Percentiles rank a stretch among this genome's conserved stretches.
Conservation (phyloP, 306 rosid genomes). For the Lupinus albus region DNA sequence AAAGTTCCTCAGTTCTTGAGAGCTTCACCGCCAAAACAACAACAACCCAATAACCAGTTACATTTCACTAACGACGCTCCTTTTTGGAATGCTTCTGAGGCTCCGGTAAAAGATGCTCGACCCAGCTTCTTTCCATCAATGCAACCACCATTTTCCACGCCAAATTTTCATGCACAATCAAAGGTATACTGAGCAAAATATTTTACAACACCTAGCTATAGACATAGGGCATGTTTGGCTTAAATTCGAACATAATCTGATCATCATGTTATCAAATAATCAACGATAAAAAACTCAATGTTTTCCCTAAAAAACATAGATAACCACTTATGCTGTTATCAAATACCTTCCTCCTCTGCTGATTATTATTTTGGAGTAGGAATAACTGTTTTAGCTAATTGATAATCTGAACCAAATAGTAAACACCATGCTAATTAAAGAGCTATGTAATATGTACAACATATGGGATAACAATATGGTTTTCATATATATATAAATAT, state of each 20-base stretch:
- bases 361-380: too few relatives aligned
- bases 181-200: constrained; percentile 51
- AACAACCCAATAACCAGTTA: constrained; percentile 55
- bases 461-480: background rate
- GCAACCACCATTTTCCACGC: constrained; percentile 62
- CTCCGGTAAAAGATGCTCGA: constrained; percentile 65
- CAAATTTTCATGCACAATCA: constrained; percentile 61
- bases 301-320: too few relatives aligned
- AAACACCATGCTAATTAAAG: too few relatives aligned
- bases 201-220: constrained; percentile 3
- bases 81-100: constrained; percentile 86
- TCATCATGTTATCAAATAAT: too few relatives aligned
- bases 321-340: too few relatives aligned
- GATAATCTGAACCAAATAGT: too few relatives aligned
- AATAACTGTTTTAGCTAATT: too few relatives aligned
- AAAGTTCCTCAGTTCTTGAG: constrained; percentile 81
- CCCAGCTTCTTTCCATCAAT: constrained; percentile 63
- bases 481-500: background rate
- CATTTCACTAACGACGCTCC: constrained; percentile 83
- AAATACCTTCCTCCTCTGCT: too few relatives aligned
- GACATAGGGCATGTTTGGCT: too few relatives aligned
- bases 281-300: too few relatives aligned
- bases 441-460: too few relatives aligned
- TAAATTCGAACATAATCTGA: too few relatives aligned
- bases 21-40: constrained; percentile 74